These are phyloP conservation scores for Sambucus nigra DNA, from an alignment of 129 eudicot genomes.

Conservation along the genomic window DNA sequence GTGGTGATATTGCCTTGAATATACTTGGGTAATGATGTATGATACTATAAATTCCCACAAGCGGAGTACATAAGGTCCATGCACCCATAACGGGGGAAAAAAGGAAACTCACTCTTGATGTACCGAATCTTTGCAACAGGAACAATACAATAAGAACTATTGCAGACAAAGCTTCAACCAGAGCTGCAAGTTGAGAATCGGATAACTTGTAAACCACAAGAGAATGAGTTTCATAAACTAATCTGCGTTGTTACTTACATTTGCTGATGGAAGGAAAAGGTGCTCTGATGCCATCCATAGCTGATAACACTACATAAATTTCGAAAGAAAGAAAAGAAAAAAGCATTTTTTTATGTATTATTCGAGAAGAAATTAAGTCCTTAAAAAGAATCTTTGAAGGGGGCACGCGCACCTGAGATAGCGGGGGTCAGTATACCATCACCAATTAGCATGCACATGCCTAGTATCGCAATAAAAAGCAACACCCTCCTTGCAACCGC, in stretches of 20 bases:
- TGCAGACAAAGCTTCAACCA: slow-evolving; percentile 50
- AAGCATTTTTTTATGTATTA: background rate
- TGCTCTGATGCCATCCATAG: slow-evolving; percentile 70
- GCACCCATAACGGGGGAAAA: slow-evolving; percentile 68
- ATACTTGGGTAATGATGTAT: slow-evolving; percentile 42
- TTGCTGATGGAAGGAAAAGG: slow-evolving; percentile 56
- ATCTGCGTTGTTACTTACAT: slow-evolving; percentile 32
- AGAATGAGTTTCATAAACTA: background rate
- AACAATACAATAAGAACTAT: slow-evolving; percentile 42
- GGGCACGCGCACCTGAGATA: slow-evolving; percentile 77
- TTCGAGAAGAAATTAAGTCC: too few relatives aligned
- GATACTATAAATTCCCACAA: slow-evolving; percentile 50
- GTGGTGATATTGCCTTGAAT: slow-evolving; percentile 64
- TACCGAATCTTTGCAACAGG: slow-evolving; percentile 54
- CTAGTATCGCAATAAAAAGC: slow-evolving; percentile 55
- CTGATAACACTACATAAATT: slow-evolving; percentile 48
- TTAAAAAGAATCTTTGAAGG: too few relatives aligned
- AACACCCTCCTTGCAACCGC: slow-evolving; percentile 50
- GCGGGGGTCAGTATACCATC: slow-evolving; percentile 83
- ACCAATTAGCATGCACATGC: slow-evolving; percentile 79
- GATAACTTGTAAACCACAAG: slow-evolving; percentile 2
- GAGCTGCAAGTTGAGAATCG: slow-evolving; percentile 33
- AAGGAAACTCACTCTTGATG: slow-evolving; percentile 62
- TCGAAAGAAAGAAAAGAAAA: background rate
- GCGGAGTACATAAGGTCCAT: slow-evolving; percentile 52